Base-by-base conservation (phyloP, 768 basidiomycete genomes). In the Paxillus ammoniavirescens region DNA sequence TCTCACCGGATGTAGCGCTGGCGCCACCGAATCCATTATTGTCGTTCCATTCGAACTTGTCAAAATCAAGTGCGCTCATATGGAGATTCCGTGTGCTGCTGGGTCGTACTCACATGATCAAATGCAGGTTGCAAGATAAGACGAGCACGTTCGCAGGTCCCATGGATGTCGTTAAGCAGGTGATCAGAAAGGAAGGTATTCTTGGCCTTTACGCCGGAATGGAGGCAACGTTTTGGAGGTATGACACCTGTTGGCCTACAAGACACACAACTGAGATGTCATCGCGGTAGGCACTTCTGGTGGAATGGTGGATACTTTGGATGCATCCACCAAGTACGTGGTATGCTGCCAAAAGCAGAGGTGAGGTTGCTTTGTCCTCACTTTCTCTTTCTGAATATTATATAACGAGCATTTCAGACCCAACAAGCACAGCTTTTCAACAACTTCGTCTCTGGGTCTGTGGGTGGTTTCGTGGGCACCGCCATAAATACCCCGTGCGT, bases 141-240 rank as follows among this genome's bases (percentile, higher is more conserved):
- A 77, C 82, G 23, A 92, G 90, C 59, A 92, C 87, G 1, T 98
- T 86, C 73, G 84, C 84, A 23, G 96, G 97, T 3, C 95, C 97
- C 0, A 80, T 93, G 68, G 95, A 96, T 55, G 96, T 96, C 14
- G 81, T 99, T 15, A 86, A 80, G 59, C 84, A 91, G 61, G 77
- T 93, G 28, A 69, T 97, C 45, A 78, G 69, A 61, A 87, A 86
- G 54, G 86, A 92, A 33, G 96, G 96, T 28, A 47, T 89, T 4
- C 72, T 98, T 0, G 95, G 93, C 17, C 72, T 98, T 23, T 98
- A 98, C 65, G 84, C 84, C 21, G 95, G 97, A 35, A 95, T 98
- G 89, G 97, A 98, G 68, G 83, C 93, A 12, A 98, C 96, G 2
- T 96, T 98, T 75, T 98, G 96, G 96, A 82, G 95, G 91, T 91